Evolutionary conservation across 2,329 filamentous ascomycete species (phyloP), one percentile per base, ranked within the genome.

Genomic region (Nakataea oryzae): DNA sequence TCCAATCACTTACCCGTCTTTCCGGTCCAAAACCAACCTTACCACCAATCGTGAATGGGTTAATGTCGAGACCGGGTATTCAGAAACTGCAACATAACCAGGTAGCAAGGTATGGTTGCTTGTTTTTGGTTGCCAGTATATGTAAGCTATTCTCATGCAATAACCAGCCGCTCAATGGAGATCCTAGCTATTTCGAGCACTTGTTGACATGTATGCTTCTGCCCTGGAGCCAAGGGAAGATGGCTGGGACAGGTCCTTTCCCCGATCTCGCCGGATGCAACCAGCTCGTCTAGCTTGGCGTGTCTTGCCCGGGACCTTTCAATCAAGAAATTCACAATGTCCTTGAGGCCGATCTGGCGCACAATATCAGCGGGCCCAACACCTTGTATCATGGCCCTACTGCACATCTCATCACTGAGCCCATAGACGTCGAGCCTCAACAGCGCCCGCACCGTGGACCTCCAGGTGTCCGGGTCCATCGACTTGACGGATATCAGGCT

Each of bases 371-470:
- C 26, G 26, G 29, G 29, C 5, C 28, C 29, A 34, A n/a, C 27
- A 5, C 21, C 27, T 14, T 32, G 56, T 4, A 29, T 58, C 28
- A 26, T 29, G 11, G 41, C 17, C 17, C 21, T 9, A 21, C 41
- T 11, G 21, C 41, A 50, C 4, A 50, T 2, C 41, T 50, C 41
- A 29, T 12, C 28, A 30, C 28, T 56, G 30, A 82, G 68, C 0
- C 84, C 84, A 68, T 86, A 85, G 9, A 87, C 78, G 66, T 87
- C 84, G 14, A 81, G 67, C 63, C 78, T 79, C 24, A 87, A 71
- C 62, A 87, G 72, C 2, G 80, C 79, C 17, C 83, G 76, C 54
- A 86, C 77, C 2, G 77, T 76, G 9, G 76, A 73, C 47, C 83
- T 74, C 84, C 85, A 87, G 66, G 79, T 70, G 5, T 74, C 71